Conservation (phyloP, 2,329 filamentous ascomycete genomes). For the Aspergillus luchuensis region DNA sequence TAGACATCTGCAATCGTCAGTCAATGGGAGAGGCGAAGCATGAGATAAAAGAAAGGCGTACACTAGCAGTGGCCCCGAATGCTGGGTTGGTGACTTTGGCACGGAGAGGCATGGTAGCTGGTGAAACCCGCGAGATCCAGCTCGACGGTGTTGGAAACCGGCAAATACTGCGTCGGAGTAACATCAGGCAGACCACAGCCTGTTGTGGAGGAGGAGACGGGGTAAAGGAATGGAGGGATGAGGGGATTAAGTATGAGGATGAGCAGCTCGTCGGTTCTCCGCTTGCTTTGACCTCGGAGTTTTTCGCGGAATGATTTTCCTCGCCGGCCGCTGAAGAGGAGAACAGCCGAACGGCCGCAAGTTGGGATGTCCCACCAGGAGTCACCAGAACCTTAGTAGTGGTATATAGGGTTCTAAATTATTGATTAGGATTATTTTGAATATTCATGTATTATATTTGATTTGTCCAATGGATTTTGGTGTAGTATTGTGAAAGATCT, state of each 20-base stretch:
- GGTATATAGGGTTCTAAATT: neutral
- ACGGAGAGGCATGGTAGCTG: constrained; percentile 72
- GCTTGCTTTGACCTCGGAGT: constrained; percentile 36
- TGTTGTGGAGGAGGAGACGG: constrained; percentile 15
- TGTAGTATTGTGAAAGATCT: neutral
- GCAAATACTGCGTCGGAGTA: constrained; percentile 43
- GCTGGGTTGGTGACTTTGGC: constrained; percentile 69
- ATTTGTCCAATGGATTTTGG: neutral
- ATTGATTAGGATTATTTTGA: neutral
- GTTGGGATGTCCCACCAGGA: constrained; percentile 1
- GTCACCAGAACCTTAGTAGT: neutral
- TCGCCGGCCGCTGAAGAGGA: constrained; percentile 16
- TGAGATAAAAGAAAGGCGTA: constrained; percentile 36
- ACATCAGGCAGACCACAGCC: constrained; percentile 42
- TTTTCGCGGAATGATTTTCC: constrained; percentile 28
- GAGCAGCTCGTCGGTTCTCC: constrained; percentile 29
- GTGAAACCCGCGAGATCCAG: constrained; percentile 48
- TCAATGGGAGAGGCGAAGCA: neutral
- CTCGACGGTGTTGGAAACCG: constrained; percentile 47
- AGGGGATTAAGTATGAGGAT: constrained; percentile 22
- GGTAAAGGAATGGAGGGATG: constrained; percentile 14
- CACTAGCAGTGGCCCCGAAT: constrained; percentile 56
- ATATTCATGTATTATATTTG: too few species aligned
- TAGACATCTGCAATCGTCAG: constrained; percentile 46
- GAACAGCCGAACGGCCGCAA: constrained; percentile 3